Percentiles rank a stretch among this genome's conserved stretches.
Conservation (phyloP, 1,139 yeast genomes). For the Pichia sp. region DNA sequence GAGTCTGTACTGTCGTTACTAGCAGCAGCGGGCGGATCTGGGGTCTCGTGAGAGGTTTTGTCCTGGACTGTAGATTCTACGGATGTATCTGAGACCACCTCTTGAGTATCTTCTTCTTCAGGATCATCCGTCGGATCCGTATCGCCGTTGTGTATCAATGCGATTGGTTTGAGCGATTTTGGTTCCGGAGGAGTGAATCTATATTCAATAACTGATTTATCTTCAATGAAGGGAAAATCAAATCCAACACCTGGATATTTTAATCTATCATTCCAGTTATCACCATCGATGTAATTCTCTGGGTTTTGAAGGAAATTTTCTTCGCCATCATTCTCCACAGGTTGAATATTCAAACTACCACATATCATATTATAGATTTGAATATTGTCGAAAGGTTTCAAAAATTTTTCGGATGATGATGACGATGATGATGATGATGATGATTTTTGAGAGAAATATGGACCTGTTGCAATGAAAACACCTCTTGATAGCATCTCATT, state of each 20-base stretch:
- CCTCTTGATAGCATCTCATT: constrained; percentile 78
- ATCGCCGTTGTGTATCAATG: neutral
- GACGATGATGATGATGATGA: constrained; percentile 31
- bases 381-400: constrained; percentile 62
- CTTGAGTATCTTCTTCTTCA: neutral
- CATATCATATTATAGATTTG: constrained; percentile 73
- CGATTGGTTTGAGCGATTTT: neutral
- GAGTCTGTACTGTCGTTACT: neutral
- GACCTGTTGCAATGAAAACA: constrained; percentile 72
- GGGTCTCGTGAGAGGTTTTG: neutral
- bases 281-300: neutral
- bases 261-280: neutral
- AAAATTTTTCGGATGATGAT: constrained; percentile 25
- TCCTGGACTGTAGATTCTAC: neutral
- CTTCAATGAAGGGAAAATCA: neutral
- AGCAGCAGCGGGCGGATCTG: neutral
- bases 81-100: neutral
- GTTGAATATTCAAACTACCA: constrained; percentile 51
- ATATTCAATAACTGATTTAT: constrained; percentile 3
- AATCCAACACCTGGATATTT: constrained; percentile 6
- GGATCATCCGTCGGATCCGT: neutral
- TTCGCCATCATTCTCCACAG: constrained; percentile 55
- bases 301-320: neutral
- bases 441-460: constrained; percentile 40
- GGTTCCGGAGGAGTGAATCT: neutral